Evolutionary conservation across 2,329 filamentous ascomycete species (phyloP).

Genomic region (Colletotrichum sp.): DNA sequence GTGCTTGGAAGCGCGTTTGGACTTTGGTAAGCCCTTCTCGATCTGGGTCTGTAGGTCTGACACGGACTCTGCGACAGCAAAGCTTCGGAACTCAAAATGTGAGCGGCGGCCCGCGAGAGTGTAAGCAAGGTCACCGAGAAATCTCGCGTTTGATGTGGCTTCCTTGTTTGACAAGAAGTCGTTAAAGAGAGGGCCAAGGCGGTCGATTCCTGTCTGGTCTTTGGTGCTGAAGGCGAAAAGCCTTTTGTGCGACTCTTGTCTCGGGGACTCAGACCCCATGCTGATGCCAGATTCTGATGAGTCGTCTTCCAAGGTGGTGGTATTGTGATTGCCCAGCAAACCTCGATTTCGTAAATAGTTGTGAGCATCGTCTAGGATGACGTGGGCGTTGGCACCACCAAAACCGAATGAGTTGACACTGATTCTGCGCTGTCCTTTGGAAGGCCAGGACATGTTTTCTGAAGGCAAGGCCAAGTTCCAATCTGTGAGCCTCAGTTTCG

Average conservation of each 20-base stretch:
- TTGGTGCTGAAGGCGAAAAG: neutral
- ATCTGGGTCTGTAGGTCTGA: neutral
- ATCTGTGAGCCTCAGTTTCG: conserved; percentile 36
- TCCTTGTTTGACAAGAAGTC: neutral
- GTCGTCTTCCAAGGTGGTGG: neutral
- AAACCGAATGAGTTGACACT: conserved; percentile 31
- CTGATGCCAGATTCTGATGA: neutral
- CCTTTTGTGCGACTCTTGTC: neutral
- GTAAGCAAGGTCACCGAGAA: neutral
- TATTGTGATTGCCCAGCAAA: neutral
- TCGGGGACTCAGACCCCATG: neutral
- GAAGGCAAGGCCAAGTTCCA: conserved; percentile 35
- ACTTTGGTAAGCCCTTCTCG: neutral
- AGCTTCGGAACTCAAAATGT: neutral
- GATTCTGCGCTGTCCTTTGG: conserved; percentile 48
- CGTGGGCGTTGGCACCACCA: conserved; percentile 14
- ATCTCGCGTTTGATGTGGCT: neutral
- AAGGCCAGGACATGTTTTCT: conserved; percentile 22
- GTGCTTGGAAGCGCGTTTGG: neutral
- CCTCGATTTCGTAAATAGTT: neutral
- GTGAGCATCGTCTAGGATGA: conserved; percentile 32
- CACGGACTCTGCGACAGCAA: neutral
- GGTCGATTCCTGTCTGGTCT: neutral
- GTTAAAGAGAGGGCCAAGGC: neutral
- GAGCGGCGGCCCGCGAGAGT: neutral